Evolutionary conservation across 2,329 filamentous ascomycete genomes (phyloP), one percentile per base, ranked within the genome.

Genomic region (Nemania sp.): DNA sequence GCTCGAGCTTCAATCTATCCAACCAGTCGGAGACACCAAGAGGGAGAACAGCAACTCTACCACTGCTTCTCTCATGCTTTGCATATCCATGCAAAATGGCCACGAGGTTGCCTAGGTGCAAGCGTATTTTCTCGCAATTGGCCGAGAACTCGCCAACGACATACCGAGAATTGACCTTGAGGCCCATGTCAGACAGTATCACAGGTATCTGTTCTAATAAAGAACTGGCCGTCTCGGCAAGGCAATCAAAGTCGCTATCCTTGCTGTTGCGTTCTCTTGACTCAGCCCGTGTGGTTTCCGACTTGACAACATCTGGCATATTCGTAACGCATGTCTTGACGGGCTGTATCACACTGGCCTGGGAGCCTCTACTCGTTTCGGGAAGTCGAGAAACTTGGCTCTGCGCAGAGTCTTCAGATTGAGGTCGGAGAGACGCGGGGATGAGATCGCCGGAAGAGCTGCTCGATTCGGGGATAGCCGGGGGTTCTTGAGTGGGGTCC

Each of bases 1-100:
- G 49, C 20, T 66, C 60, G 21, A 48, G 21, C n/a, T 60, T 48
- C 9, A 72, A 64, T 5, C 48, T 63, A 2, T 35, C 50, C 48
- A 71, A 52, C 68, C 68, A 71, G 20, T 64, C 34, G 15, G 51
- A 57, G 5, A 72, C 62, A 39, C 68, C 68, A 21, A 68, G 42
- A 9, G 68, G 68, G 18, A 71, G 35, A 5, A 57, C 54, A 18
- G 20, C 34, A 10, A 46, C 17, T 9, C 39, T 39, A 18, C 49
- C 48, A 6, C 60, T 18, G 12, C 43, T 39, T 2, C 56, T 61
- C 46, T 61, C 65, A 45, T 67, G 56, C 32, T 60, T 59, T n/a
- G 64, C 47, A 25, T 70, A 72, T n/a, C 47, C 60, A 10, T 57
- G 43, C 17, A 70, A 34, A 5, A 71, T 67, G 18, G 63, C 63